phyloP scores from a whole-genome alignment of 2,329 filamentous ascomycete species.

The Chaetomium olivaceum region DNA sequence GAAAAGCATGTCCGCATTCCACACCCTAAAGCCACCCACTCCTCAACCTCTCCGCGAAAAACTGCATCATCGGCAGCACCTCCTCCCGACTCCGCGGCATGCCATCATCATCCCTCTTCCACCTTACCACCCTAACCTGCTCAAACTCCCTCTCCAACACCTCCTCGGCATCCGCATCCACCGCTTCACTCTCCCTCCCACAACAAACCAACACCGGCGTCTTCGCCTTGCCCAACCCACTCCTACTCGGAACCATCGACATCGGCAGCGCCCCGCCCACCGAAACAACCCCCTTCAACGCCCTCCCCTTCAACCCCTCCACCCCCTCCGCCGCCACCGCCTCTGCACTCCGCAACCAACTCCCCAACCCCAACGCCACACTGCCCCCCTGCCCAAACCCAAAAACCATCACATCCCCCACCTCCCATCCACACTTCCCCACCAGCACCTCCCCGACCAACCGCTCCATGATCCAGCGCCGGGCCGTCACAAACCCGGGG shows the following conservation, averaged over 20 bases:
- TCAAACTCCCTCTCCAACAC: conserved; percentile 65
- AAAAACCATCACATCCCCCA: conserved; percentile 62
- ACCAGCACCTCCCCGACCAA: conserved; percentile 56
- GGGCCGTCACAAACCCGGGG: conserved; percentile 58
- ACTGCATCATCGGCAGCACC: conserved; percentile 88
- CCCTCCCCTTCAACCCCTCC: conserved; percentile 17
- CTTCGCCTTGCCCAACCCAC: conserved; percentile 53
- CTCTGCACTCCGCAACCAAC: conserved; percentile 19
- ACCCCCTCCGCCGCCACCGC: conserved; percentile 5
- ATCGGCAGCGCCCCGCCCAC: conserved; percentile 58
- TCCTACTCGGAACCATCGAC: conserved; percentile 50
- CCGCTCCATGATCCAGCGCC: conserved; percentile 48
- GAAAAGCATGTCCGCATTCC: not conserved
- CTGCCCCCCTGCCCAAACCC: conserved; percentile 70
- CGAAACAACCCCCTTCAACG: conserved; percentile 51
- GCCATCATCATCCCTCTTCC: conserved; percentile 68
- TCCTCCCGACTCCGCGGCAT: conserved; percentile 86
- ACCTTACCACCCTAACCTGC: conserved; percentile 67
- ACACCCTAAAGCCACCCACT: conserved; percentile 30
- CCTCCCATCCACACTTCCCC: conserved; percentile 58
- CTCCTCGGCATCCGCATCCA: conserved; percentile 63
- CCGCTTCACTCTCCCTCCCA: conserved; percentile 48
- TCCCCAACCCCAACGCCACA: conserved; percentile 49
- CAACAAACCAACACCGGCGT: conserved; percentile 66
- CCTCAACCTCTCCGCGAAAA: conserved; percentile 65